Conservation (phyloP, 2,329 filamentous ascomycete genomes). For the Aspergillus niger region DNA sequence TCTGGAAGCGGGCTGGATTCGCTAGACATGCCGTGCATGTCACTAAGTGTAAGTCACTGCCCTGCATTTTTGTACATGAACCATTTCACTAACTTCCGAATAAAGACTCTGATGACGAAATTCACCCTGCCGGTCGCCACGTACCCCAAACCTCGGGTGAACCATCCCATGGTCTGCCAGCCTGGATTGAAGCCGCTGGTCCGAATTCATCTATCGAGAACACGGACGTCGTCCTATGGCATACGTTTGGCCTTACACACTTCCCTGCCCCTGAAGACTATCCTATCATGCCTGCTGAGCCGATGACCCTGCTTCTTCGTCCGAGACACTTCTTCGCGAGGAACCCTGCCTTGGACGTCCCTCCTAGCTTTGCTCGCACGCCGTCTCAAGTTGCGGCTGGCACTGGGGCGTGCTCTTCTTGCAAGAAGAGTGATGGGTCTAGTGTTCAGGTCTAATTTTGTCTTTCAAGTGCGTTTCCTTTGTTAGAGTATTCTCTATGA, state of each 20-base stretch:
- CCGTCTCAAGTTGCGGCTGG: slow-evolving; percentile 66
- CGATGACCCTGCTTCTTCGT: slow-evolving; percentile 76
- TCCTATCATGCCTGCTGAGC: slow-evolving; percentile 86
- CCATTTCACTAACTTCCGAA: slow-evolving; percentile 13
- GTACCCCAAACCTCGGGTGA: slow-evolving; percentile 85
- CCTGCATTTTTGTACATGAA: neutral
- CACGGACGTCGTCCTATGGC: slow-evolving; percentile 87
- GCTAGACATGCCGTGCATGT: slow-evolving; percentile 85
- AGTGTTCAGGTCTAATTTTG: slow-evolving; percentile 39
- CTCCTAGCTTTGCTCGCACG: slow-evolving; percentile 71
- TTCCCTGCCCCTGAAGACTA: slow-evolving; percentile 90
- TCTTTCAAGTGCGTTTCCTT: neutral
- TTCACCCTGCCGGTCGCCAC: slow-evolving; percentile 83
- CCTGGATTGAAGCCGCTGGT: slow-evolving; percentile 70
- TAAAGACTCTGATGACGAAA: slow-evolving; percentile 73
- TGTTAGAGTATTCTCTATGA: neutral
- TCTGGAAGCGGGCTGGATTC: slow-evolving; percentile 89
- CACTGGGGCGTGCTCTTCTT: slow-evolving; percentile 33
- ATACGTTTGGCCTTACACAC: slow-evolving; percentile 88
- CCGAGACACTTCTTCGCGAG: slow-evolving; percentile 80
- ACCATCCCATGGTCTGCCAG: slow-evolving; percentile 69
- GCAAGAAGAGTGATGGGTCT: slow-evolving; percentile 42
- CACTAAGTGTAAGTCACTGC: slow-evolving; percentile 71
- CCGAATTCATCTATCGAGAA: slow-evolving; percentile 71
- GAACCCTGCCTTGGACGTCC: slow-evolving; percentile 80